phyloP scores from a whole-genome alignment of 2,329 filamentous ascomycete species.

The Cryphonectria japonica region DNA sequence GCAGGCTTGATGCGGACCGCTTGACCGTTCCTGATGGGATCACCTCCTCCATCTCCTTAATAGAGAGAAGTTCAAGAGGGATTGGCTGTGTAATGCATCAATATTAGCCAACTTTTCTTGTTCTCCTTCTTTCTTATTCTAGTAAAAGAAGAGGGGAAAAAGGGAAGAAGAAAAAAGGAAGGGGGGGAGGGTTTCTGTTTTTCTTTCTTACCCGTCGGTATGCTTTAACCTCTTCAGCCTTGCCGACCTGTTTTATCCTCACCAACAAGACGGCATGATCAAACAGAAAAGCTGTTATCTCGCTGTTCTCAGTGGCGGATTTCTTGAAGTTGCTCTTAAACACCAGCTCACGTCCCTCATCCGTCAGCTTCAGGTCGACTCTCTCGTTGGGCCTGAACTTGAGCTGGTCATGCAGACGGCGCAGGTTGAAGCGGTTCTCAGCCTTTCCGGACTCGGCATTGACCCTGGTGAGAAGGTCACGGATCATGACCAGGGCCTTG shows the following conservation, averaged over 20 bases:
- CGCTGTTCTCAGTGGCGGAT: slow-evolving; percentile 80
- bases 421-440: slow-evolving; percentile 95
- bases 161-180: too few species aligned
- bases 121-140: too few species aligned
- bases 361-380: slow-evolving; percentile 91
- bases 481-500: slow-evolving; percentile 83
- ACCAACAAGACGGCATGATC: slow-evolving; percentile 94
- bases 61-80: slow-evolving; percentile 87
- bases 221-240: slow-evolving; percentile 91
- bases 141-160: too few species aligned
- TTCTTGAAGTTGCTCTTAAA: slow-evolving; percentile 97
- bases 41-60: slow-evolving; percentile 96
- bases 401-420: slow-evolving; percentile 87
- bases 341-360: slow-evolving; percentile 88
- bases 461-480: slow-evolving; percentile 83
- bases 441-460: slow-evolving; percentile 96
- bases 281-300: slow-evolving; percentile 94
- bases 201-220: slow-evolving; percentile 67
- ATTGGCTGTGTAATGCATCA: slow-evolving; percentile 66
- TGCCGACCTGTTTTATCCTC: slow-evolving; percentile 87
- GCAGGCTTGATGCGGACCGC: slow-evolving; percentile 83
- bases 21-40: slow-evolving; percentile 83
- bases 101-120: slow-evolving; percentile 20
- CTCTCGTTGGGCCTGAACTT: slow-evolving; percentile 89
- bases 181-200: too few species aligned